These are phyloP conservation scores for Antrodiella citrinella DNA, from an alignment of 768 basidiomycete species.

Conservation along the genomic window DNA sequence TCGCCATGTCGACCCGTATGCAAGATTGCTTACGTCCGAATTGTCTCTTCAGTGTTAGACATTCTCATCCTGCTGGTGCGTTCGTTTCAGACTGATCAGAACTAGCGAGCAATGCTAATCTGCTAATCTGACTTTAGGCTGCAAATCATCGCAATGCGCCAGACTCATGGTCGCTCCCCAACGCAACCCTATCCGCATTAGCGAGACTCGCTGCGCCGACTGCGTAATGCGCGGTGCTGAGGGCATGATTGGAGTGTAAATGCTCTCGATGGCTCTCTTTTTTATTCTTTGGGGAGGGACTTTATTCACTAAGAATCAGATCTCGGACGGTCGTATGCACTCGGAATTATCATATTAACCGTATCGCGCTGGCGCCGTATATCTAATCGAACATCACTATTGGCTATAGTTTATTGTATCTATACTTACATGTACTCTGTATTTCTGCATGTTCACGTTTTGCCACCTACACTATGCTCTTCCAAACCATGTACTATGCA, in stretches of 20 bases:
- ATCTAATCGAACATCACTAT: background rate
- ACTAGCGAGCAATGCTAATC: background rate
- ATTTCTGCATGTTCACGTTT: background rate
- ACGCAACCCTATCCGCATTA: constrained; percentile 65
- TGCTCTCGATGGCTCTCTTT: background rate
- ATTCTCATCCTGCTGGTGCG: constrained; percentile 49
- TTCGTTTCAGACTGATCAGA: background rate
- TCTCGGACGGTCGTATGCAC: background rate
- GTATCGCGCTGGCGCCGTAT: background rate
- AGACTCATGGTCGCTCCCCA: constrained; percentile 63
- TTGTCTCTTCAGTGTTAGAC: constrained; percentile 66
- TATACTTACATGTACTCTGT: background rate
- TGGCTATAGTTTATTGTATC: background rate
- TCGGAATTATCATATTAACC: background rate
- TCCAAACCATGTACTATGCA: background rate
- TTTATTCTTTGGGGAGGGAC: too few relatives aligned
- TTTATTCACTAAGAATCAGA: background rate
- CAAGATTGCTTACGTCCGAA: constrained; percentile 58
- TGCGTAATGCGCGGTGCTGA: constrained; percentile 26
- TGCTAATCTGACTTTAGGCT: constrained; percentile 20
- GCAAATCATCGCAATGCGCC: constrained; percentile 46
- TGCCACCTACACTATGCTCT: background rate
- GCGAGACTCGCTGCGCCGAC: constrained; percentile 36
- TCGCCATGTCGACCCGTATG: constrained; percentile 58
- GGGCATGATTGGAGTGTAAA: constrained; percentile 13